These are phyloP conservation scores for Citrus reticulata DNA, from an alignment of 345 rosid species.

Conservation along the genomic window DNA sequence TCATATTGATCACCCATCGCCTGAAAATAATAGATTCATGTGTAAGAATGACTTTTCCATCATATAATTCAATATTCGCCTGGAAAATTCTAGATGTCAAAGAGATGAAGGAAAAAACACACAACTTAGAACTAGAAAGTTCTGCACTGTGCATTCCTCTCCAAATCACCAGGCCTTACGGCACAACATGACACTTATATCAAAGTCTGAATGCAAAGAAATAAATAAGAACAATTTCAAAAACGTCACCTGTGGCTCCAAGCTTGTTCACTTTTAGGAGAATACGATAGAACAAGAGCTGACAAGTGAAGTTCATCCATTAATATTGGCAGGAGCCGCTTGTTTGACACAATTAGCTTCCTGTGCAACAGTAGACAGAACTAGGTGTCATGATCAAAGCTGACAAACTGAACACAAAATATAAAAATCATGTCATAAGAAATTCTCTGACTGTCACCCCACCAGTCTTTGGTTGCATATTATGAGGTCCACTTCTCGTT, in stretches of 20 bases:
- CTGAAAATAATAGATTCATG: slow-evolving; percentile 34
- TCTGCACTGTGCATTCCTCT: background rate
- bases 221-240: background rate
- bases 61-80: background rate
- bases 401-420: slow-evolving; percentile 5
- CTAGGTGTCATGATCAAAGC: slow-evolving; percentile 9
- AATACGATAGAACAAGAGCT: slow-evolving; percentile 70
- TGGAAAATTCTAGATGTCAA: background rate
- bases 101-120: background rate
- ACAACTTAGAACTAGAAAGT: background rate
- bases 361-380: slow-evolving; percentile 33
- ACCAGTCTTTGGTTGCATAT: background rate
- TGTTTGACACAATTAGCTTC: slow-evolving; percentile 56
- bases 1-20: slow-evolving; percentile 84
- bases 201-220: background rate
- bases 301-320: slow-evolving; percentile 70
- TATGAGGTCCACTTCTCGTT: background rate
- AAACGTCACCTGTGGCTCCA: slow-evolving; percentile 81
- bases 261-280: slow-evolving; percentile 88
- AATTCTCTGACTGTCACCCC: background rate
- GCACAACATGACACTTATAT: background rate
- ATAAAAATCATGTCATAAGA: background rate
- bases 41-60: background rate
- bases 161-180: background rate
- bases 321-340: slow-evolving; percentile 36